Evolutionary conservation across 306 rosid genomes (phyloP).

Genomic region (Abrus precatorius): DNA sequence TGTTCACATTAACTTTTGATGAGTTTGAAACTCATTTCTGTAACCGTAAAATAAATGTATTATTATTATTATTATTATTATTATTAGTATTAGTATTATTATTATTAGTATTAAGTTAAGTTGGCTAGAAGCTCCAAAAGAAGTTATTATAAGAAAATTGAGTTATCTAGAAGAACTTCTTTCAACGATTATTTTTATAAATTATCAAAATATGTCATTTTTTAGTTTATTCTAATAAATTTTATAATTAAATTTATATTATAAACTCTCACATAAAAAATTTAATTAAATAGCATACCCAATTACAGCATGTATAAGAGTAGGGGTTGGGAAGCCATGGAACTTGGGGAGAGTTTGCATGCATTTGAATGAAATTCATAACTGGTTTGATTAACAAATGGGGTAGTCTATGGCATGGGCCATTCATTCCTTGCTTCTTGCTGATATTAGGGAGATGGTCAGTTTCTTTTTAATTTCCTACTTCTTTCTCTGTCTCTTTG

Average conservation of each 20-base stretch:
- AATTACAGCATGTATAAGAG: background rate
- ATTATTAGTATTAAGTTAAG: background rate
- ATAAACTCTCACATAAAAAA: too few relatives aligned
- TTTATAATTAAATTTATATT: too few relatives aligned
- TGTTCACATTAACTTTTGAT: constrained; percentile 12
- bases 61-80: too few relatives aligned
- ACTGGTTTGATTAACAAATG: constrained; percentile 50
- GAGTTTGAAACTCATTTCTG: too few relatives aligned
- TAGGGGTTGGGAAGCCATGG: constrained; percentile 33
- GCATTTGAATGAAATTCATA: constrained; percentile 66
- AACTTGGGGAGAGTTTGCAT: constrained; percentile 48
- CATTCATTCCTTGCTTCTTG: constrained; percentile 52
- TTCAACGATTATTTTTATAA: too few relatives aligned
- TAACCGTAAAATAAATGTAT: too few relatives aligned
- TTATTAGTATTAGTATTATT: too few relatives aligned
- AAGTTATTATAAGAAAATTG: background rate
- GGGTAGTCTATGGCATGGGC: constrained; percentile 44
- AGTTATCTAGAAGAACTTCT: too few relatives aligned
- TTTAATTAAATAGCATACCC: too few relatives aligned
- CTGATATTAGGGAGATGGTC: constrained; percentile 80
- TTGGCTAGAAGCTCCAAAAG: background rate
- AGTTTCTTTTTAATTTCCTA: constrained; percentile 50
- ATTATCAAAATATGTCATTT: too few relatives aligned
- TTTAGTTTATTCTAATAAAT: too few relatives aligned
- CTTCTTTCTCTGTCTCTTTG: too few relatives aligned